Conservation (phyloP, 805 yeast species). For the Schwanniomyces polymorphus region DNA sequence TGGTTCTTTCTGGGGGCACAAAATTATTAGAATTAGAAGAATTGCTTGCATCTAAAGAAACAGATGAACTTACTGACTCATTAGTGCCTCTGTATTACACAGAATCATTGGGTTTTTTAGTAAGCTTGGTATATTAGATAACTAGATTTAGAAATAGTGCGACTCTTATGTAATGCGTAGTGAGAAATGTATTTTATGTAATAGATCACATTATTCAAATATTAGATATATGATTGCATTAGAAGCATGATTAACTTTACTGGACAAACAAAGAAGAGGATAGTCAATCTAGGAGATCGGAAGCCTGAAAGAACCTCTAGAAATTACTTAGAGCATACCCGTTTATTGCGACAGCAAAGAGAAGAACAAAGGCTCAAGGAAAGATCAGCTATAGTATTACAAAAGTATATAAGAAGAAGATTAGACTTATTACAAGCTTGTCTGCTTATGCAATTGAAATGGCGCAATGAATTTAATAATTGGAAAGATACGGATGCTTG, state of each 20-base stretch:
- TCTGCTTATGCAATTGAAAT: slow-evolving; percentile 8
- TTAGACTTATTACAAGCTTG: slow-evolving; percentile 29
- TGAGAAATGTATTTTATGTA: not conserved
- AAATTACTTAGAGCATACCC: slow-evolving; percentile 60
- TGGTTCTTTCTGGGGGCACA: slow-evolving; percentile 40
- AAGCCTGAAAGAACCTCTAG: slow-evolving; percentile 27
- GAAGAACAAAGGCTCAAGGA: slow-evolving; percentile 53
- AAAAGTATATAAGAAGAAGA: slow-evolving; percentile 44
- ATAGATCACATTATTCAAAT: not conserved
- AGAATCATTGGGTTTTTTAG: slow-evolving; percentile 32
- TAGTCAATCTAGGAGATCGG: slow-evolving; percentile 63
- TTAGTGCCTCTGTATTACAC: slow-evolving; percentile 28
- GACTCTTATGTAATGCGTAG: not conserved
- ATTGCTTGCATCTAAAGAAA: slow-evolving; percentile 5
- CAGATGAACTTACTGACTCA: slow-evolving; percentile 11
- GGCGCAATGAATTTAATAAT: slow-evolving; percentile 9
- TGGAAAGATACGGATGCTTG: slow-evolving; percentile 11
- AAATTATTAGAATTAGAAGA: slow-evolving; percentile 21
- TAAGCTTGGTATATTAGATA: slow-evolving; percentile 9
- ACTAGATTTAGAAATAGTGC: not conserved
- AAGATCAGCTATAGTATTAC: slow-evolving; percentile 51
- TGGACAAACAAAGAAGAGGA: slow-evolving; percentile 62
- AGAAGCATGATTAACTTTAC: slow-evolving; percentile 55
- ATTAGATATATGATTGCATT: not conserved
- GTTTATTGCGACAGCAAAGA: slow-evolving; percentile 63